These are phyloP conservation scores for Grifola frondosa DNA, from an alignment of 1,284 basidiomycete genomes.

Conservation along the genomic window DNA sequence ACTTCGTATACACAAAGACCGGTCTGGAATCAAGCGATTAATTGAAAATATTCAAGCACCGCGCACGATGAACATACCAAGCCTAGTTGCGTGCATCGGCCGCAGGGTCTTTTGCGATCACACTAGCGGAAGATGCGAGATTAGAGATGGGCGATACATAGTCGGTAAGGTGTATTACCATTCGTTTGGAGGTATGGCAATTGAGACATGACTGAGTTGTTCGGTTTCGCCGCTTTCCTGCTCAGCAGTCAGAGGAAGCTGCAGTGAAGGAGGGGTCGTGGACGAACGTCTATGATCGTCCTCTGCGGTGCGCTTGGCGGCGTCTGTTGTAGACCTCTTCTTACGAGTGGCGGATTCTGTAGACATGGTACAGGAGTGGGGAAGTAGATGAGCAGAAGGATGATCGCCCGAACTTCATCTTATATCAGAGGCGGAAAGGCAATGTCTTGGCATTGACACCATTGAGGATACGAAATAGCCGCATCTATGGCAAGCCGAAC, in stretches of 20 bases:
- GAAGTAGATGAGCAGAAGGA: slow-evolving; percentile 10
- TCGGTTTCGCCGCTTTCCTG: slow-evolving; percentile 53
- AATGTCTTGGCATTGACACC: slow-evolving; percentile 18
- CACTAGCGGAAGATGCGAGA: slow-evolving; percentile 43
- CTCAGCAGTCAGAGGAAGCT: slow-evolving; percentile 1
- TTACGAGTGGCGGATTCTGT: slow-evolving; percentile 26
- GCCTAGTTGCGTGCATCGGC: slow-evolving; percentile 72
- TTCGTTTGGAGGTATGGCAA: slow-evolving; percentile 78
- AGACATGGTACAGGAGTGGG: slow-evolving; percentile 27
- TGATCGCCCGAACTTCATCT: slow-evolving; percentile 12
- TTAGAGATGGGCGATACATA: not conserved
- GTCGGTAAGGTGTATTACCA: slow-evolving; percentile 49
- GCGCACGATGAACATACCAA: slow-evolving; percentile 44
- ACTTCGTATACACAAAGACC: slow-evolving; percentile 84
- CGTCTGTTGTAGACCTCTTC: slow-evolving; percentile 27
- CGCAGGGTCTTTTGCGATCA: slow-evolving; percentile 70
- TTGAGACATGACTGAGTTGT: slow-evolving; percentile 68
- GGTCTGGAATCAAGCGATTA: too few species aligned
- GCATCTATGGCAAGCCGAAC: slow-evolving; percentile 13
- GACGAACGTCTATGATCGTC: slow-evolving; percentile 34
- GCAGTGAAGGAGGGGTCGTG: not conserved
- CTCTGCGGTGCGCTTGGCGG: slow-evolving; percentile 30
- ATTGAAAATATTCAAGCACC: too few species aligned
- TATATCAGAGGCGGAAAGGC: slow-evolving; percentile 12
- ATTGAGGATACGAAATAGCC: slow-evolving; percentile 9